phyloP scores from a whole-genome alignment of 306 rosid species.

The Vigna nakashimae region DNA sequence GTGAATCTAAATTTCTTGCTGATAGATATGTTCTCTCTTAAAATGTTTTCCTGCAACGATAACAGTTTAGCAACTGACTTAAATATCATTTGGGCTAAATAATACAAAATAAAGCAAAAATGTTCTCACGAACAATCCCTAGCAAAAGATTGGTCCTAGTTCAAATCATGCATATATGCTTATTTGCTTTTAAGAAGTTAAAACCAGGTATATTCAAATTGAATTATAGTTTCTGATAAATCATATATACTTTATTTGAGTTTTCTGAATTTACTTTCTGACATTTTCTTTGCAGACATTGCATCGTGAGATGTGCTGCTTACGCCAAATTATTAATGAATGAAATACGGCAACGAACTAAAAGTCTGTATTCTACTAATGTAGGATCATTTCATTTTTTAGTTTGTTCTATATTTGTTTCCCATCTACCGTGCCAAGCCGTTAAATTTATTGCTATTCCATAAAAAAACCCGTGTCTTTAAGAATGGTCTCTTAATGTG shows the following conservation, averaged over 20 bases:
- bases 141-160: background rate
- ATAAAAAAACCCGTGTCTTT: background rate
- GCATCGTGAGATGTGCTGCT: background rate
- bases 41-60: background rate
- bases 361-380: background rate
- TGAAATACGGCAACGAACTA: background rate
- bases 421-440: background rate
- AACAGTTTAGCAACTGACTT: background rate
- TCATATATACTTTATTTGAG: background rate
- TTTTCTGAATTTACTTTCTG: background rate
- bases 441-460: background rate
- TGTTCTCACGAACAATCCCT: background rate
- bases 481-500: background rate
- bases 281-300: background rate
- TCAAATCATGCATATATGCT: background rate
- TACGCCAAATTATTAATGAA: background rate
- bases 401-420: background rate
- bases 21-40: background rate
- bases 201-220: conserved; percentile 10
- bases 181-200: conserved; percentile 3
- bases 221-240: background rate
- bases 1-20: background rate
- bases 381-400: background rate
- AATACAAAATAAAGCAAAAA: background rate
- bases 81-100: background rate